Percentiles rank a stretch among this genome's conserved stretches.
phyloP scores from a whole-genome alignment of 2,329 filamentous ascomycete genomes.

The Ceratocystis lukuohia region DNA sequence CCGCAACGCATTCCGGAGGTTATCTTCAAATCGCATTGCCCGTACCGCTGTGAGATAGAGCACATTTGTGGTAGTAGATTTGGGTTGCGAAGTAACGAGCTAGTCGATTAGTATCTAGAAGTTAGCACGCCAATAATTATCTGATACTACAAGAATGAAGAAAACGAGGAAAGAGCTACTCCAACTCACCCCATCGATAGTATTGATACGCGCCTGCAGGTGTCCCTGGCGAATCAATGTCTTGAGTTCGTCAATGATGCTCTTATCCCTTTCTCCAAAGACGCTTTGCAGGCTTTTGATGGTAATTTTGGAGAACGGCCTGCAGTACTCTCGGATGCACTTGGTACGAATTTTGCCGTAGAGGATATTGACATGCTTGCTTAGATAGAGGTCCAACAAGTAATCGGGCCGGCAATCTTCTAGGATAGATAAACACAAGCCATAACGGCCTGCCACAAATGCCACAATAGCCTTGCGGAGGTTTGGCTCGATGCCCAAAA shows the following conservation, averaged over 20 bases:
- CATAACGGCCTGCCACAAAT: conserved; percentile 85
- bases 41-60: conserved; percentile 1
- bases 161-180: no score
- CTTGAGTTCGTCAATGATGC: conserved; percentile 62
- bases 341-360: conserved; percentile 71
- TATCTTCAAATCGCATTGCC: background rate
- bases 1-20: conserved; percentile 6
- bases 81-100: conserved; percentile 18
- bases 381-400: conserved; percentile 76
- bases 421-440: conserved; percentile 67
- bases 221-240: conserved; percentile 59
- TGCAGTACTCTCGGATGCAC: conserved; percentile 84
- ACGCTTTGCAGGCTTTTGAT: conserved; percentile 63
- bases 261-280: conserved; percentile 51
- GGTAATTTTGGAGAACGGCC: conserved; percentile 79
- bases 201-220: conserved; percentile 70
- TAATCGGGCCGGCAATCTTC: conserved; percentile 75
- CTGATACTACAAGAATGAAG: background rate
- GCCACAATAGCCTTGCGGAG: conserved; percentile 79
- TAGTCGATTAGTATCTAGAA: background rate
- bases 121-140: background rate
- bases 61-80: conserved; percentile 10
- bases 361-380: conserved; percentile 55
- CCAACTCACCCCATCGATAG: conserved; percentile 53
- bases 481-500: conserved; percentile 85